Base-by-base conservation (phyloP, 2,329 filamentous ascomycete genomes). In the Aspergillus piperis region DNA sequence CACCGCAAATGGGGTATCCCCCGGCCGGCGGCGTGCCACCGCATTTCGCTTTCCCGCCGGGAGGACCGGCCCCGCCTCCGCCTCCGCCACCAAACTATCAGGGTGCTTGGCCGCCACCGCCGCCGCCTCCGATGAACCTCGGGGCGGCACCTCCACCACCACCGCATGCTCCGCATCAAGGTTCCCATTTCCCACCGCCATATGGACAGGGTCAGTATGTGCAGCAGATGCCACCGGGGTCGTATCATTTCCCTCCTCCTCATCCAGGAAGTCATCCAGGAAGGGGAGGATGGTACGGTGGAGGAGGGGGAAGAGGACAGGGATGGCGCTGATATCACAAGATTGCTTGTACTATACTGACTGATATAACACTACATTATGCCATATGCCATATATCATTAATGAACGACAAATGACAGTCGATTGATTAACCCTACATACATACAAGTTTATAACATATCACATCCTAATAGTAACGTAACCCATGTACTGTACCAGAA, bases 51-150 rank as follows among this genome's bases (percentile, higher is more conserved):
- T 59, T 59, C 54, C 63, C 27, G 13, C 61, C 55, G 19, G 51
- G 61, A 47, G 64, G 58, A 60, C 44, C 52, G 5, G 58, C 52
- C n/a, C 57, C 64, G 36, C 64, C 70, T 23, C 73, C 72, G 30
- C 72, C 71, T 47, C 69, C 73, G 52, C 71, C 71, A 15, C 68
- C 71, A 32, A 72, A 71, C 57, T 77, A 75, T 52, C 68, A 72
- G 30, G 74, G 74, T 13, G 55, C 67, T 10, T 78, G 75, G 75
- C 75, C 74, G 15, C 71, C 70, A 27, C 61, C 61, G 8, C 74
- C 74, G 51, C 73, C 73, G 48, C 71, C 71, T 42, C 69, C 68
- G 6, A 64, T 71, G 62, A 60, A 61, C 32, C 68, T 67, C 61
- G 60, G 57, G 30, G 30, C 30, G 10, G 30, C 11, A 36, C 30